Percentiles rank a stretch among this genome's conserved stretches.
Evolutionary conservation across 1,284 basidiomycete species (phyloP).

Genomic region (Hymenochaete sp.): DNA sequence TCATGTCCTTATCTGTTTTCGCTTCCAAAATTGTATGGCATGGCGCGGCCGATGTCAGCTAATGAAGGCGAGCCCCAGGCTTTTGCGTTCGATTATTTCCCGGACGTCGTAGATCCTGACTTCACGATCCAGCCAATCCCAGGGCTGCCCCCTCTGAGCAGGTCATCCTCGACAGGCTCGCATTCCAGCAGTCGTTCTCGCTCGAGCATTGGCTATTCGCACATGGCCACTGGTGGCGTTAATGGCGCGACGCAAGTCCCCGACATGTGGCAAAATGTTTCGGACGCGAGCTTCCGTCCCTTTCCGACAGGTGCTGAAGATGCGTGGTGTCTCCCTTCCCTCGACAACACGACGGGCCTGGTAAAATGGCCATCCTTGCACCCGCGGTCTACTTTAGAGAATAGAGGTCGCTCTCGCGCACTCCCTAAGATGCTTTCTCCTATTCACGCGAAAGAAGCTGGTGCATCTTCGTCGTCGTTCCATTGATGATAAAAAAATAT

Average conservation of each 20-base stretch:
- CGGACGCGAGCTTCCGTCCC: neutral
- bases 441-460: too few relatives aligned
- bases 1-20: too few relatives aligned
- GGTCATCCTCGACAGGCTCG: conserved; percentile 16
- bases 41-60: too few relatives aligned
- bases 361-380: neutral
- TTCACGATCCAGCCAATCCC: conserved; percentile 1
- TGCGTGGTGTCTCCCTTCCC: neutral
- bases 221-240: neutral
- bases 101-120: conserved; percentile 1
- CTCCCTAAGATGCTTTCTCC: too few relatives aligned
- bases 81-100: conserved; percentile 9
- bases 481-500: too few relatives aligned
- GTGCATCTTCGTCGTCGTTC: neutral
- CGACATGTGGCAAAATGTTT: conserved; percentile 5
- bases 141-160: conserved; percentile 10
- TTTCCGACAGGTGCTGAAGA: neutral
- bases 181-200: conserved; percentile 14
- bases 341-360: too few relatives aligned
- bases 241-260: neutral
- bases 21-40: too few relatives aligned
- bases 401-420: neutral
- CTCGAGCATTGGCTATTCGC: conserved; percentile 6
- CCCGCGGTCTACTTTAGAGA: neutral
- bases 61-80: neutral